These are phyloP conservation scores for Trichoderma guizhouense DNA, from an alignment of 2,329 filamentous ascomycete species.

Conservation along the genomic window DNA sequence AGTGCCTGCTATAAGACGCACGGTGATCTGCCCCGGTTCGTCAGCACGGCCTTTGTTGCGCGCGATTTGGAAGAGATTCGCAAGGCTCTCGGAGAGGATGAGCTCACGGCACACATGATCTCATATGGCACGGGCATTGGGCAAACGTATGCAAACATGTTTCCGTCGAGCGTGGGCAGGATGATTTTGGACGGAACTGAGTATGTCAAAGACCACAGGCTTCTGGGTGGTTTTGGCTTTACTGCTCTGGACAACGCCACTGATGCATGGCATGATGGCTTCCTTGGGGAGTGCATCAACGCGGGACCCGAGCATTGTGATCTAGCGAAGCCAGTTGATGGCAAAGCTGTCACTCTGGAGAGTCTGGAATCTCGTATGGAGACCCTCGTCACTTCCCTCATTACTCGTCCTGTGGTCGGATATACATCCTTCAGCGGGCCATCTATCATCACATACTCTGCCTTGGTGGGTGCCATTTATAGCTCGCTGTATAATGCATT, in stretches of 20 bases:
- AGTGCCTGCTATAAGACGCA: slow-evolving; percentile 41
- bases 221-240: slow-evolving; percentile 46
- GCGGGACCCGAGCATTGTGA: slow-evolving; percentile 46
- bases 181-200: slow-evolving; percentile 49
- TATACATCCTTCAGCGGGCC: slow-evolving; percentile 41
- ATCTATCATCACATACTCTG: slow-evolving; percentile 45
- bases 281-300: slow-evolving; percentile 48
- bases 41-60: slow-evolving; percentile 46
- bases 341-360: slow-evolving; percentile 31
- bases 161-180: slow-evolving; percentile 46
- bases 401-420: slow-evolving; percentile 36
- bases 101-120: slow-evolving; percentile 48
- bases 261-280: slow-evolving; percentile 48
- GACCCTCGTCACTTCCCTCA: slow-evolving; percentile 36
- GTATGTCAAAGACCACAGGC: slow-evolving; percentile 44
- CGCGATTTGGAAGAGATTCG: slow-evolving; percentile 50
- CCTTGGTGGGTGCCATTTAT: slow-evolving; percentile 40
- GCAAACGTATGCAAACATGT: slow-evolving; percentile 50
- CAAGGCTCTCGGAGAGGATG: slow-evolving; percentile 42
- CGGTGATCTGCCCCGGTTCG: slow-evolving; percentile 45
- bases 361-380: slow-evolving; percentile 40
- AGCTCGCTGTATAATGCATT: slow-evolving; percentile 41
- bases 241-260: slow-evolving; percentile 48
- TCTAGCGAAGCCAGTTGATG: slow-evolving; percentile 36
- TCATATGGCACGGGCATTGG: slow-evolving; percentile 53